Conservation (phyloP, 2,329 filamentous ascomycete genomes). For the Pseudogymnoascus sp. region DNA sequence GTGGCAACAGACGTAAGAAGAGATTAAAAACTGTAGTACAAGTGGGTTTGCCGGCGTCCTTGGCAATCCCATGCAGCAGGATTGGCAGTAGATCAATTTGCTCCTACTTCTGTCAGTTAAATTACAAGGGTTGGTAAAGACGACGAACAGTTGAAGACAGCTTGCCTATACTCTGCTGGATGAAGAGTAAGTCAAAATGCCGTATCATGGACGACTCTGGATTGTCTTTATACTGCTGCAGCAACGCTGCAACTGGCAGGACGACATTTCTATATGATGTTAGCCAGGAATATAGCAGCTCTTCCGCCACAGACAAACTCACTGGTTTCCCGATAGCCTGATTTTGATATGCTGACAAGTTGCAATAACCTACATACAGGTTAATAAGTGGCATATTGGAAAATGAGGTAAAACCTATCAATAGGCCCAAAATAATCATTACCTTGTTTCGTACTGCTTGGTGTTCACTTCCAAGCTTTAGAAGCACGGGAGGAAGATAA, state of each 20-base stretch:
- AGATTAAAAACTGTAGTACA: slow-evolving; percentile 70
- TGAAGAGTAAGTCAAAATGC: slow-evolving; percentile 81
- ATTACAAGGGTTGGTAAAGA: slow-evolving; percentile 29
- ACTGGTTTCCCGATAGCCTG: slow-evolving; percentile 30
- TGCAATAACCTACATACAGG: slow-evolving; percentile 45
- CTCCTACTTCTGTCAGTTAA: slow-evolving; percentile 38
- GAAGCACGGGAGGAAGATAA: slow-evolving; percentile 71
- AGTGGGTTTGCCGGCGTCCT: slow-evolving; percentile 45
- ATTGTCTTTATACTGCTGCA: slow-evolving; percentile 81
- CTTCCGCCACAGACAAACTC: slow-evolving; percentile 14
- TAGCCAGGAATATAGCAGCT: slow-evolving; percentile 10
- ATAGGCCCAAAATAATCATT: slow-evolving; percentile 16
- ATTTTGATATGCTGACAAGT: slow-evolving; percentile 67
- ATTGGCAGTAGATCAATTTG: slow-evolving; percentile 65
- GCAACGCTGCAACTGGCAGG: slow-evolving; percentile 71
- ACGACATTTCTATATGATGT: slow-evolving; percentile 43
- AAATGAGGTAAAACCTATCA: slow-evolving; percentile 8
- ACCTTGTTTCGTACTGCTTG: slow-evolving; percentile 72
- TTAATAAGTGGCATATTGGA: slow-evolving; percentile 23
- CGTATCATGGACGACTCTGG: slow-evolving; percentile 64
- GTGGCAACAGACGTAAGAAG: slow-evolving; percentile 65
- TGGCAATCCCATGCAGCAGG: slow-evolving; percentile 57
- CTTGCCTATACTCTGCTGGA: slow-evolving; percentile 70
- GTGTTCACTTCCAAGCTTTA: slow-evolving; percentile 80
- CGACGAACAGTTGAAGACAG: slow-evolving; percentile 38